Percentiles rank a stretch among this genome's conserved stretches.
Evolutionary conservation across 768 basidiomycete genomes (phyloP).

Genomic region (Jaapia argillacea): DNA sequence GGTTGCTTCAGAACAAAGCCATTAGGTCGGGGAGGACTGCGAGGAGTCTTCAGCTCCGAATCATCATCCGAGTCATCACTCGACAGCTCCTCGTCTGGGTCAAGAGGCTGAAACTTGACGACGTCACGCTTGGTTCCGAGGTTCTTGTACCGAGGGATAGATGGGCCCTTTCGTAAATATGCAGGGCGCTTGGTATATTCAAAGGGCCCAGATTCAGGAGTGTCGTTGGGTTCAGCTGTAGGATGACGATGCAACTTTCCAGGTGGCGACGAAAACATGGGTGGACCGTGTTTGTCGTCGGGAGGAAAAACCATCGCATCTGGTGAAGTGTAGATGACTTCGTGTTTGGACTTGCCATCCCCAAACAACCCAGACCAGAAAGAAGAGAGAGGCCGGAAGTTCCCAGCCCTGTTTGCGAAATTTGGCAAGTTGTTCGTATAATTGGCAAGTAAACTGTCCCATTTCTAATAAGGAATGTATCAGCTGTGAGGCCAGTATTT

Average conservation of each 20-base stretch:
- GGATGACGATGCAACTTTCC: not conserved
- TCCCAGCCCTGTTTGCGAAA: constrained; percentile 38
- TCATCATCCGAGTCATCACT: not conserved
- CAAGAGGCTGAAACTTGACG: constrained; percentile 23
- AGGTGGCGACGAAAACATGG: not conserved
- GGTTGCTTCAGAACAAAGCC: constrained; percentile 3
- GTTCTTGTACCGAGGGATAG: too few species aligned
- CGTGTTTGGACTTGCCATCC: too few species aligned
- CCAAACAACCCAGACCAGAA: constrained; percentile 33
- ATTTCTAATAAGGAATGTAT: constrained; percentile 33
- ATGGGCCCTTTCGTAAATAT: not conserved
- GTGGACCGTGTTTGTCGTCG: not conserved
- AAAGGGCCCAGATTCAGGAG: not conserved
- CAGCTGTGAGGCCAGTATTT: not conserved
- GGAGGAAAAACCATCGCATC: constrained; percentile 6
- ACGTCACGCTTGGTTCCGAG: constrained; percentile 23
- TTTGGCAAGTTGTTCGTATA: constrained; percentile 44
- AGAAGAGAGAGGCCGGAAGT: constrained; percentile 41
- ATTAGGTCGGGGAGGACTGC: not conserved
- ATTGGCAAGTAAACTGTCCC: constrained; percentile 56
- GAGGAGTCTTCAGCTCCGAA: not conserved
- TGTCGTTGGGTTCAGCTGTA: not conserved
- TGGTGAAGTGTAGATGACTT: constrained; percentile 1
- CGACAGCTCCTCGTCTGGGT: constrained; percentile 8
- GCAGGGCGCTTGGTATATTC: constrained; percentile 2